Evolutionary conservation across 2,329 filamentous ascomycete species (phyloP).

Genomic region (Neodidymelliopsis sp.): DNA sequence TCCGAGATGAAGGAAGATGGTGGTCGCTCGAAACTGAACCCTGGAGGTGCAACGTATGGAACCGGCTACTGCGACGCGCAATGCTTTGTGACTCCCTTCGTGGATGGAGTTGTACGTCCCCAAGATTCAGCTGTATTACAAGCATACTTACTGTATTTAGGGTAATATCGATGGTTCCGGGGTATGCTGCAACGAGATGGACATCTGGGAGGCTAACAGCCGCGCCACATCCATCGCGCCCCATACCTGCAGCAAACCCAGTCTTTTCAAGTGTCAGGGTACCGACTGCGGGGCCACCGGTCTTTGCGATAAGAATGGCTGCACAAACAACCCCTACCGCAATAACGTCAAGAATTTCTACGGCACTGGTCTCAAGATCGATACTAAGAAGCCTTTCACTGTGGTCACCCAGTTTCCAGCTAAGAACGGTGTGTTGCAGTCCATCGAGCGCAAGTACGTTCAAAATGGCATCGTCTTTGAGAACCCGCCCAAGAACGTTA

Average conservation of each 20-base stretch:
- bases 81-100: constrained; percentile 55
- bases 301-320: constrained; percentile 48
- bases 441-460: constrained; percentile 71
- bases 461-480: constrained; percentile 67
- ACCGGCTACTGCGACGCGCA: constrained; percentile 63
- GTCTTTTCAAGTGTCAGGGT: constrained; percentile 52
- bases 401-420: constrained; percentile 73
- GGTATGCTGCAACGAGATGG: constrained; percentile 63
- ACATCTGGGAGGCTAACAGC: constrained; percentile 64
- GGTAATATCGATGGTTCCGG: constrained; percentile 55
- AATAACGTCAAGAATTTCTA: constrained; percentile 38
- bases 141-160: constrained; percentile 47
- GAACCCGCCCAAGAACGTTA: constrained; percentile 57
- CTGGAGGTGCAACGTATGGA: constrained; percentile 66
- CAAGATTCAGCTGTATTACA: constrained; percentile 25
- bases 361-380: constrained; percentile 55
- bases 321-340: constrained; percentile 46
- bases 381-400: constrained; percentile 67
- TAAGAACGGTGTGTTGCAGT: constrained; percentile 62
- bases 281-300: constrained; percentile 51
- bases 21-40: constrained; percentile 45
- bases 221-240: constrained; percentile 56
- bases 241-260: constrained; percentile 57
- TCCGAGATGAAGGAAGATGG: constrained; percentile 50
- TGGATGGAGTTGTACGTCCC: constrained; percentile 46